A percentile compares a stretch with the other conserved stretches of the same genome.
Evolutionary conservation across 257 asterid genomes (phyloP).

Genomic region (Fraxinus cuspidata): DNA sequence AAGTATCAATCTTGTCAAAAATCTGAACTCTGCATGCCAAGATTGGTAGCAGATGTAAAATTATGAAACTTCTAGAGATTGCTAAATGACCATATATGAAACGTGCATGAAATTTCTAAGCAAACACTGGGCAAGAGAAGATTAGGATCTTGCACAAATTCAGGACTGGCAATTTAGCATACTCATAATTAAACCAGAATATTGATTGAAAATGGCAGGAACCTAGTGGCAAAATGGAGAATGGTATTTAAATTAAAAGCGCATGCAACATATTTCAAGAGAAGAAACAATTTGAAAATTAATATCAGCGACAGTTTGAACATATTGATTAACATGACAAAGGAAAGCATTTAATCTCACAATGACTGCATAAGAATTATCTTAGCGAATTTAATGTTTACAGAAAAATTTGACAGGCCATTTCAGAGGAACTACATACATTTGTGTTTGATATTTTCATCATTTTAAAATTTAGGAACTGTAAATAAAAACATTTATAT

Average conservation of each 20-base stretch:
- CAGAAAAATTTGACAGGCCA: slow-evolving; percentile 3
- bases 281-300: background rate
- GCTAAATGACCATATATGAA: slow-evolving; percentile 9
- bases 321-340: slow-evolving; percentile 1
- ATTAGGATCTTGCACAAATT: slow-evolving; percentile 17
- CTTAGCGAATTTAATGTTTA: background rate
- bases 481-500: slow-evolving; percentile 3
- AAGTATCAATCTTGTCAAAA: slow-evolving; percentile 91
- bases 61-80: slow-evolving; percentile 8
- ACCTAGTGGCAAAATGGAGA: background rate
- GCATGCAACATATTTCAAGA: background rate
- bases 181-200: background rate
- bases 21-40: slow-evolving; percentile 82
- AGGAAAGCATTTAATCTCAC: slow-evolving; percentile 5
- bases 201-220: background rate
- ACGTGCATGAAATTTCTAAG: background rate
- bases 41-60: slow-evolving; percentile 22
- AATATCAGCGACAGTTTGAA: slow-evolving; percentile 1
- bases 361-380: background rate
- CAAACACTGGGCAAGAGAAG: slow-evolving; percentile 11
- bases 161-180: background rate
- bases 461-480: slow-evolving; percentile 15
- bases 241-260: slow-evolving; percentile 1
- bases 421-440: slow-evolving; percentile 15
- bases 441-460: background rate